Base-by-base conservation (phyloP, 495 filamentous ascomycete species). In the Penicillium atrosanguineum region DNA sequence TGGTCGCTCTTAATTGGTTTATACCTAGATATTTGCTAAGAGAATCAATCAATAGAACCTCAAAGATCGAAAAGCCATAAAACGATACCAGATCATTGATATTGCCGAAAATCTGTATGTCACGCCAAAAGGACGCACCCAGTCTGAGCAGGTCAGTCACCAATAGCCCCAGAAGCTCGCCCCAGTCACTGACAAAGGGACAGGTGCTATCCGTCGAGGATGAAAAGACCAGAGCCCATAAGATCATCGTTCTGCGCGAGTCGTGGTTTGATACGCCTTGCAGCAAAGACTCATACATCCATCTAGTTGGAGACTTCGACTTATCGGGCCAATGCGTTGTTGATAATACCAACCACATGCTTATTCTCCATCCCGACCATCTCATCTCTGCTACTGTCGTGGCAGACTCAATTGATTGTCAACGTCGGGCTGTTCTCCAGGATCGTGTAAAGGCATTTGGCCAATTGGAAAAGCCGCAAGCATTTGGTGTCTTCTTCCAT, bases 281-380 rank as follows among this genome's bases (percentile, higher is more conserved):
- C 42, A 83, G 76, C 26, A 77, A 80, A 40, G 87, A 86, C 37
- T 84, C 88, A 8, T 90, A 84, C 64, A 83, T 97, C 48, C 90
- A 96, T 70, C 69, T 96, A 48, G 87, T 96, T 50, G 91, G 91
- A n/a, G 72, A 82, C 18, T 95, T 96, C 60, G 74, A 86, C 48
- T 55, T 73, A 5, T 72, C 69, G 11, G 87, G 87, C 6, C 76
- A 83, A 54, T 86, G 83, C 65, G 80, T 90, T 54, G 76, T 96
- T 46, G 86, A 91, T 67, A 89, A 96, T 65, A 69, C 75, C 21
- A 75, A 86, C 48, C 89, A 95, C 60, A 87, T 96, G 74, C 72
- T 98, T 36, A 93, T 98, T 58, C 77, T 98, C 12, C 91, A 98
- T 65, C 94, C 94, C 3, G 94, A 98, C 69, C 92, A 96, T 71